A percentile compares a stretch with the other conserved stretches of the same genome.
phyloP scores from a whole-genome alignment of 495 filamentous ascomycete species.

The Penicillium turbatum region DNA sequence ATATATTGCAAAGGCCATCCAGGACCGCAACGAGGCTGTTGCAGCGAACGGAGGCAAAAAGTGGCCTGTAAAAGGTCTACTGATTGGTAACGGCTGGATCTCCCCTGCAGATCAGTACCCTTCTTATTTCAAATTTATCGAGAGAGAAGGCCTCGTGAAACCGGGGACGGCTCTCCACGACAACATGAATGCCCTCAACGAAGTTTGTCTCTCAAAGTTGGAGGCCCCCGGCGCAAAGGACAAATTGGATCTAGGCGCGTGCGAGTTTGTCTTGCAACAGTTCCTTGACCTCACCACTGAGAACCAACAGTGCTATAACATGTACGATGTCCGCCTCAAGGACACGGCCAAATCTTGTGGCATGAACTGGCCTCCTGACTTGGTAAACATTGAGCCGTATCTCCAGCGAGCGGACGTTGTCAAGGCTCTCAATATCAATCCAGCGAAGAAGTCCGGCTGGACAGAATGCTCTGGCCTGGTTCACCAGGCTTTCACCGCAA shows the following conservation, averaged over 20 bases:
- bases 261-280: slow-evolving; percentile 68
- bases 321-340: slow-evolving; percentile 86
- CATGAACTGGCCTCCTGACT: slow-evolving; percentile 93
- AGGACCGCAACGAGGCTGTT: slow-evolving; percentile 65
- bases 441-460: slow-evolving; percentile 81
- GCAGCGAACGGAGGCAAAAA: slow-evolving; percentile 22
- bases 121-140: slow-evolving; percentile 76
- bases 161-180: slow-evolving; percentile 59
- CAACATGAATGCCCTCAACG: slow-evolving; percentile 64
- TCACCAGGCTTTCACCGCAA: slow-evolving; percentile 58
- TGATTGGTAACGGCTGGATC: slow-evolving; percentile 98
- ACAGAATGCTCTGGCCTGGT: slow-evolving; percentile 85
- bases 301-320: slow-evolving; percentile 70
- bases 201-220: slow-evolving; percentile 57
- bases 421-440: slow-evolving; percentile 74
- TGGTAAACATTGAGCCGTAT: slow-evolving; percentile 72
- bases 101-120: slow-evolving; percentile 84
- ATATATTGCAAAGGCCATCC: slow-evolving; percentile 84
- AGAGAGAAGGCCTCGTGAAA: slow-evolving; percentile 65
- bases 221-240: slow-evolving; percentile 49
- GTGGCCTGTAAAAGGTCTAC: slow-evolving; percentile 82
- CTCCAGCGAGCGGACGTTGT: slow-evolving; percentile 76
- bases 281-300: slow-evolving; percentile 59
- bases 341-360: slow-evolving; percentile 72
- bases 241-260: slow-evolving; percentile 61